Base-by-base conservation (phyloP, 371 early-diverging fungal species). In the Blakeslea trispora region DNA sequence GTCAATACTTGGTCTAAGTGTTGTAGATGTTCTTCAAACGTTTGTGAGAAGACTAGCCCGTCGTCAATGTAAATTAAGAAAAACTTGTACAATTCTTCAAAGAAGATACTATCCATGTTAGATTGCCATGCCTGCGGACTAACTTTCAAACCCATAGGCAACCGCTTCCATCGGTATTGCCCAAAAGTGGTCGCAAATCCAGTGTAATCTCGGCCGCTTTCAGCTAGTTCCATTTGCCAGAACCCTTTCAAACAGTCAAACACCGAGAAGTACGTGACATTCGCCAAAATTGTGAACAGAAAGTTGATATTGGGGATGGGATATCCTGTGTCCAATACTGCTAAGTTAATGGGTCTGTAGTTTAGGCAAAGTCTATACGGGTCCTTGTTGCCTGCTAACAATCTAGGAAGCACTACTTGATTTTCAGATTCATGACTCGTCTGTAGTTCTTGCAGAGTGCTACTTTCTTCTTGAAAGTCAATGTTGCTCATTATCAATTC, bases 161-260 rank as follows among this genome's bases (percentile, higher is more conserved):
- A 2, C 28, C 46, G 5, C 4, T 5, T 45, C 46, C 46, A 45
- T 24, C 46, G 1, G 23, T 13, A 45, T n/a, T 24, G 22, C 13
- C 46, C 46, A 22, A 45, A 24, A 2, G 46, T 45, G 6, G 46
- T 45, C 1, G 28, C 28, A 45, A 45, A 45, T 5, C 46, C 46
- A 5, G 46, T 45, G 1, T 24, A 10, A 24, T 45, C n/a, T 9
- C 1, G 5, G 5, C 21, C 7, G 0, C 24, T 24, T 28, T 45
- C 46, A 1, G 3, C 14, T 3, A 45, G 21, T 13, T 45, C 15
- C 0, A 45, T 11, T 45, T 45, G 46, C 46, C 46, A 45, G n/a
- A 45, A 45, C 9, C 46, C 28, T 28, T 28, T 28, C 3, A 28
- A 7, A 28, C 28, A 28, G 7, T 28, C 28, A 7, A 28, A 28